Percentiles rank a stretch among this genome's conserved stretches.
Conservation (phyloP, 2,329 filamentous ascomycete species). For the Pezicula rhizophila region DNA sequence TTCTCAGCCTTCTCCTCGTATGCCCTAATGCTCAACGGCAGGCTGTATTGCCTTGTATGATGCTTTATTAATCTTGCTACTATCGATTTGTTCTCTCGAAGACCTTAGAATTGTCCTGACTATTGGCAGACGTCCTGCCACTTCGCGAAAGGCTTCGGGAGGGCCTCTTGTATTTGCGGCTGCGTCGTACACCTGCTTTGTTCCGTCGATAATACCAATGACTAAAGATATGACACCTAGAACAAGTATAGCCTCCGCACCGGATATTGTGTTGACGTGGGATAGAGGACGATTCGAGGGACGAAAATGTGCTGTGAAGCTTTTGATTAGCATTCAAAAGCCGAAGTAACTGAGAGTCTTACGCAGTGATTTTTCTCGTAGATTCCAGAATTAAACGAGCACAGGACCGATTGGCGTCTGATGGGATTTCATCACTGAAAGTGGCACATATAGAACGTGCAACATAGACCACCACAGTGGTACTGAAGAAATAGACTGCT, state of each 20-base stretch:
- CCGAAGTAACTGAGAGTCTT: too few relatives aligned
- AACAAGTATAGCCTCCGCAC: conserved; percentile 19
- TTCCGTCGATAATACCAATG: conserved; percentile 22
- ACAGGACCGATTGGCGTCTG: too few relatives aligned
- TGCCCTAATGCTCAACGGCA: conserved; percentile 11
- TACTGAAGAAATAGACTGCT: too few relatives aligned
- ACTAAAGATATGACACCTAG: conserved; percentile 23
- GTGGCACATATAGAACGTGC: too few relatives aligned
- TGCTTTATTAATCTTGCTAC: conserved; percentile 3
- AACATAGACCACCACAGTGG: too few relatives aligned
- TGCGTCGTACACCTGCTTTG: conserved; percentile 21
- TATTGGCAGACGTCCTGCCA: conserved; percentile 20
- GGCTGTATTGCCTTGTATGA: conserved; percentile 8
- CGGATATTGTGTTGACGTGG: conserved; percentile 13
- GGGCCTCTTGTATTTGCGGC: conserved; percentile 16
- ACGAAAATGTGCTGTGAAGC: too few relatives aligned
- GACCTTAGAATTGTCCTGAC: conserved; percentile 16
- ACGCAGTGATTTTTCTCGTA: too few relatives aligned
- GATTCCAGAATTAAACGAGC: too few relatives aligned
- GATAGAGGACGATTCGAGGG: too few relatives aligned
- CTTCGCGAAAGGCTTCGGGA: conserved; percentile 22
- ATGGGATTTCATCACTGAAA: too few relatives aligned
- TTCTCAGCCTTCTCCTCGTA: conserved; percentile 19
- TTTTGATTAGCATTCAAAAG: too few relatives aligned
- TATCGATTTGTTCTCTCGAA: conserved; percentile 5